These are phyloP conservation scores for Arabis hirsuta DNA, from an alignment of 345 rosid species.

Conservation along the genomic window DNA sequence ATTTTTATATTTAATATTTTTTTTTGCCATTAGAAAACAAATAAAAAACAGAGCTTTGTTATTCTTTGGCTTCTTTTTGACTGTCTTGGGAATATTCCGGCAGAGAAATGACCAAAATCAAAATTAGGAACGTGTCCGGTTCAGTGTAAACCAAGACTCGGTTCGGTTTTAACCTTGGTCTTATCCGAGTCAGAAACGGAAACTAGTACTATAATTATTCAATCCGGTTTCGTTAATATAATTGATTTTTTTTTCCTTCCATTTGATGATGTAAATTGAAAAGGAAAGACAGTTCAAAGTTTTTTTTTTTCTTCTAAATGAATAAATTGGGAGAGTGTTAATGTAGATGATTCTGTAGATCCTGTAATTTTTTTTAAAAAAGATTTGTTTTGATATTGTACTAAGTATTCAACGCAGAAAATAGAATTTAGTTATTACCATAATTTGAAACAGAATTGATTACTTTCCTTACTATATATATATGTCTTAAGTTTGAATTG, in stretches of 20 bases:
- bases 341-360: not conserved
- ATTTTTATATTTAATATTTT: no score
- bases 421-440: not conserved
- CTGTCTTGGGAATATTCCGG: no score
- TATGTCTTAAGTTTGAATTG: not conserved
- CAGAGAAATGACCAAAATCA: no score
- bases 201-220: no score
- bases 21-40: not conserved
- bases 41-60: no score
- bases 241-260: no score
- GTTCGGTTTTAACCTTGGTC: no score
- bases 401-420: not conserved
- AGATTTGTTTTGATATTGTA: slow-evolving; percentile 5
- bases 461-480: slow-evolving; percentile 6
- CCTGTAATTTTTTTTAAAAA: not conserved
- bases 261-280: not conserved
- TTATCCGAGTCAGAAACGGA: no score
- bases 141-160: no score
- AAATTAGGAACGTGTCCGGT: no score
- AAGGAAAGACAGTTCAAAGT: not conserved
- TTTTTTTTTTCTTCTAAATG: not conserved
- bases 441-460: not conserved
- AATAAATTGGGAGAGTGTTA: not conserved
- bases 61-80: no score
- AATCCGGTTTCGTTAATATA: no score